Base-by-base conservation (phyloP, 495 filamentous ascomycete genomes). In the Daldinia loculata region DNA sequence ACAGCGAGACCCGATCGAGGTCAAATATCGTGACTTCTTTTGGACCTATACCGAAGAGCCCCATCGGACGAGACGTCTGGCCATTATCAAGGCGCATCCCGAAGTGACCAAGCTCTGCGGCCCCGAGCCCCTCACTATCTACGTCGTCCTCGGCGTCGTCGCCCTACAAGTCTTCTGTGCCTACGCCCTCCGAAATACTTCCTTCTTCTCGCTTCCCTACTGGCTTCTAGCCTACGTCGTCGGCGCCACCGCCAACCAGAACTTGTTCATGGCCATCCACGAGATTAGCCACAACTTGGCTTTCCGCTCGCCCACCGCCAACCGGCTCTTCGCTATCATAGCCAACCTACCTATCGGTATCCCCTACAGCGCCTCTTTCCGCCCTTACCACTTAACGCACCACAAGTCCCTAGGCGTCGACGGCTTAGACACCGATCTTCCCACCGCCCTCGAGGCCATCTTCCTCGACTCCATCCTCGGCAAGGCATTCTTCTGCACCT, bases 1-100 rank as follows among this genome's bases (percentile, higher is more conserved):
- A 9, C 62, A 73, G 17, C 69, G 70, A 61, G 78, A 80, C 29
- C 76, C 80, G 14, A 63, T 81, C 69, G 82, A 84, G 67, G 71
- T 76, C 22, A 80, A 77, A 53, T 80, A 82, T 73, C 78, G 79
- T 52, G 83, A 88, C 78, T 88, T 88, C 77, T 86, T 93, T 80
- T 97, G 97, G 96, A 97, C 96, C 29, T 98, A 98, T 74, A 97
- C 95, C 8, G 96, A 99, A 81, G 96, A 99, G 81, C 96, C 96
- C 48, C 96, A 99, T 80, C 88, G 93, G 66, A 95, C 95, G 43
- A 82, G 96, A 75, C 86, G 96, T 62, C 84, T 92, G 63, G 93
- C 93, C 63, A 99, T 99, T 73, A 98, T 99, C 82, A 98, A 97
- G 83, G 96, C 96, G 26, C 95, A 99, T 79, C 96, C 96, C 53